These are phyloP conservation scores for Penicillium psychrofluorescens DNA, from an alignment of 495 filamentous ascomycete genomes.

Conservation along the genomic window DNA sequence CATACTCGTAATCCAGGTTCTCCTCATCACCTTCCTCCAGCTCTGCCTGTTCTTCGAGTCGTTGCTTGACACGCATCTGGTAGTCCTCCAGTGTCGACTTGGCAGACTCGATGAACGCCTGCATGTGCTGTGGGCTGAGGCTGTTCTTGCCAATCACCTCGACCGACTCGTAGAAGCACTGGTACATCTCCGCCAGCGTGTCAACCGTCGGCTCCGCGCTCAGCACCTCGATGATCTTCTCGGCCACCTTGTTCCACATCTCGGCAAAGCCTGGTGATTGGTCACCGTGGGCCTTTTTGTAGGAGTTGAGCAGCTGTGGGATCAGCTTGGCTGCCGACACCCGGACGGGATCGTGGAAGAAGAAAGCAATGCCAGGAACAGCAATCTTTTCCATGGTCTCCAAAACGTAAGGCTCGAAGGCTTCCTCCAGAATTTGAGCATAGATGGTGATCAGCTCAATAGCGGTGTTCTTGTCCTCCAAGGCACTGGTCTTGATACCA, in stretches of 20 bases:
- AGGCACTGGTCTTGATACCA: conserved; percentile 90
- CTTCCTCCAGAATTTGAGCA: conserved; percentile 83
- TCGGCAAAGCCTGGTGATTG: conserved; percentile 63
- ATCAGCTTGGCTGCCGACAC: conserved; percentile 93
- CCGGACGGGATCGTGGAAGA: conserved; percentile 98
- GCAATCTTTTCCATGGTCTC: conserved; percentile 97
- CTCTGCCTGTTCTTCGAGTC: conserved; percentile 68
- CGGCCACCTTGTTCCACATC: conserved; percentile 81
- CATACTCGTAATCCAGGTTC: conserved; percentile 57
- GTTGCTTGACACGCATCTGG: conserved; percentile 70
- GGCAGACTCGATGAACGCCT: conserved; percentile 75
- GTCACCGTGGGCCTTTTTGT: conserved; percentile 80
- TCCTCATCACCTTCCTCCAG: conserved; percentile 83
- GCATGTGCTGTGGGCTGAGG: conserved; percentile 70
- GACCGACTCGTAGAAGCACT: conserved; percentile 98
- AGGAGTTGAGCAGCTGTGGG: conserved; percentile 88
- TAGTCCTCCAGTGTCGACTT: conserved; percentile 85
- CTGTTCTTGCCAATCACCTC: conserved; percentile 85
- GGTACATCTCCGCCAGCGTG: conserved; percentile 97
- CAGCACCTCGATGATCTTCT: conserved; percentile 90
- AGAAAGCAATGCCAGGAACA: conserved; percentile 89
- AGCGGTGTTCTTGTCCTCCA: conserved; percentile 98
- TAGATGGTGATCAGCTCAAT: conserved; percentile 97
- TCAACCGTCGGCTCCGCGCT: conserved; percentile 92
- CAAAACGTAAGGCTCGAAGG: conserved; percentile 85